These are phyloP conservation scores for Mortierella sp. DNA, from an alignment of 371 early-diverging fungal genomes.

Conservation along the genomic window DNA sequence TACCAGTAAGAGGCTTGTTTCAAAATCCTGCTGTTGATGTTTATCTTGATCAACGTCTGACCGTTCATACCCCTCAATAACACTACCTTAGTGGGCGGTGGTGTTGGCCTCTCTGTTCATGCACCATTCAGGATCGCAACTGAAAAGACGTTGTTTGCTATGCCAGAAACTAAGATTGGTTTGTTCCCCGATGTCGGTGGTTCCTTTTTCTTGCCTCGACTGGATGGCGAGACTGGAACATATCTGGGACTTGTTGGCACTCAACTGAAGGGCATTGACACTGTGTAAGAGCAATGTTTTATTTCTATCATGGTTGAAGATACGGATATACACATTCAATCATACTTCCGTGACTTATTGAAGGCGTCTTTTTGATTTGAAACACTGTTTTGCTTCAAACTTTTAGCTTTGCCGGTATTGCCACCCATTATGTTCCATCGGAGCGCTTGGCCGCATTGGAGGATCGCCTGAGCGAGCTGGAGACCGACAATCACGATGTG, in stretches of 20 bases:
- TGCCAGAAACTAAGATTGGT: constrained; percentile 95
- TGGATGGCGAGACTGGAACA: constrained; percentile 94
- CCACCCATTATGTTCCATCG: constrained; percentile 95
- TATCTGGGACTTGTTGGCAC: constrained; percentile 94
- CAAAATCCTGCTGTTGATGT: not conserved
- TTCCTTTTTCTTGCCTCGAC: constrained; percentile 90
- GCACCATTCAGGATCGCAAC: constrained; percentile 96
- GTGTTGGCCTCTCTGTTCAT: constrained; percentile 94
- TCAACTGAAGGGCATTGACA: constrained; percentile 87
- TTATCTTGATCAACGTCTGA: not conserved
- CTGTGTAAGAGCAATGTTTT: constrained; percentile 71
- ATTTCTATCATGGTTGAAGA: not conserved
- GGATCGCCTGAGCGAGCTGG: constrained; percentile 86
- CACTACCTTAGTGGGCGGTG: constrained; percentile 88
- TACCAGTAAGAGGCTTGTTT: constrained; percentile 74
- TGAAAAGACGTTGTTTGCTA: constrained; percentile 92
- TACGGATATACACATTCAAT: not conserved
- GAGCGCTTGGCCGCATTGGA: constrained; percentile 85
- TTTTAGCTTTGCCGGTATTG: constrained; percentile 91
- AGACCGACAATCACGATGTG: constrained; percentile 83
- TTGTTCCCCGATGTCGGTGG: constrained; percentile 96
- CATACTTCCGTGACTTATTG: not conserved
- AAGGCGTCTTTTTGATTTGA: constrained; percentile 4
- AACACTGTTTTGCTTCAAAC: not conserved
- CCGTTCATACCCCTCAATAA: not conserved